Percentiles rank a stretch among this genome's conserved stretches.
These are phyloP conservation scores for Lophiostoma macrostomum DNA, from an alignment of 495 filamentous ascomycete genomes.

Conservation along the genomic window DNA sequence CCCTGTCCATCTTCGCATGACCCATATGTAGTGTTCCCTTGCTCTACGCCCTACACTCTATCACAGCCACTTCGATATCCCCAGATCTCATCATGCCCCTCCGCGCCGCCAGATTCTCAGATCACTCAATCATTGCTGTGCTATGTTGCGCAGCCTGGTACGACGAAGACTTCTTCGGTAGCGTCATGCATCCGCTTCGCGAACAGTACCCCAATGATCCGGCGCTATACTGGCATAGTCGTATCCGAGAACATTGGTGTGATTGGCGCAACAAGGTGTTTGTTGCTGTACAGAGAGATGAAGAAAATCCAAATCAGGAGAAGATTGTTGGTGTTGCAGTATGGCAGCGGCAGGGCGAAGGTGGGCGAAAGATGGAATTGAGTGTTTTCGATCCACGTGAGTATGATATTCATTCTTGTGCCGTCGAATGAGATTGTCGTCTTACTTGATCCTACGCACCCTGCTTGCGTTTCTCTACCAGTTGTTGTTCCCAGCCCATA, in stretches of 20 bases:
- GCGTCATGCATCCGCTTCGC: constrained; percentile 24
- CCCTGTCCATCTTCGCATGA: no score
- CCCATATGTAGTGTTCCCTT: no score
- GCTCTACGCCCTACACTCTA: no score
- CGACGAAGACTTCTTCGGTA: constrained; percentile 28
- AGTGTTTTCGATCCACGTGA: constrained; percentile 16
- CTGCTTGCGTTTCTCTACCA: no score
- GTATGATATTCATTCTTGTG: not conserved
- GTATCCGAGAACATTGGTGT: constrained; percentile 10
- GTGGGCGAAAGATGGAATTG: constrained; percentile 12
- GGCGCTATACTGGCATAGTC: constrained; percentile 2
- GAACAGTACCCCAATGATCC: constrained; percentile 19
- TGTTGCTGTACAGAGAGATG: constrained; percentile 3
- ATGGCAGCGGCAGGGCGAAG: constrained; percentile 20
- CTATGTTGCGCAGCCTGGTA: constrained; percentile 10
- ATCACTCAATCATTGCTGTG: constrained; percentile 3
- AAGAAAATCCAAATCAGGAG: constrained; percentile 13
- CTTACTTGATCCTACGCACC: no score
- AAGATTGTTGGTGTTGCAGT: constrained; percentile 18
- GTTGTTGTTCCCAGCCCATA: no score
- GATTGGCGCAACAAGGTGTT: constrained; percentile 11
- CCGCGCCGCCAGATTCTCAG: constrained; percentile 14
- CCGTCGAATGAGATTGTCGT: not conserved
- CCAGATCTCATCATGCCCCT: constrained; percentile 19
- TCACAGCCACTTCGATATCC: no score